A percentile compares a stretch with the other conserved stretches of the same genome.
Evolutionary conservation across 306 rosid genomes (phyloP).

Genomic region (Quercus dentata): DNA sequence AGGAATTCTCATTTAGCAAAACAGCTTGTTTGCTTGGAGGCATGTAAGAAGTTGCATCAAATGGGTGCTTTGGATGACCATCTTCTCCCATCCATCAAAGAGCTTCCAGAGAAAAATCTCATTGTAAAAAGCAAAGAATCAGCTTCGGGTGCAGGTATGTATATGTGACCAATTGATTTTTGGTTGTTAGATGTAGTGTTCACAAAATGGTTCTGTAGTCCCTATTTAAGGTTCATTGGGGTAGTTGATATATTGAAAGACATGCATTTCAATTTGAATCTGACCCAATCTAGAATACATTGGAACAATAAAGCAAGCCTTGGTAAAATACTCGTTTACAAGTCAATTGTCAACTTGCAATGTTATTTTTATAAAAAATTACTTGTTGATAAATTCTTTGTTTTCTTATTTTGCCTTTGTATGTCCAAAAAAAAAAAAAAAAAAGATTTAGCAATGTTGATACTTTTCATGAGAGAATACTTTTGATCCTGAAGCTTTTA

Average conservation of each 20-base stretch:
- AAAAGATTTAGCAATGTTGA: background rate
- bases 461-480: background rate
- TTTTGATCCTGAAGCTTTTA: background rate
- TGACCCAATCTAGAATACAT: background rate
- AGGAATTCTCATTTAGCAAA: conserved; percentile 53
- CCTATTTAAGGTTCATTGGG: background rate
- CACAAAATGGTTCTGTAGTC: conserved; percentile 4
- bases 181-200: background rate
- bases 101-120: conserved; percentile 33
- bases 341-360: background rate
- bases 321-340: background rate
- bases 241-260: background rate
- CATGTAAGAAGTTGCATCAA: conserved; percentile 85
- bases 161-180: conserved; percentile 2
- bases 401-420: background rate
- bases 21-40: conserved; percentile 87
- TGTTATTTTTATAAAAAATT: background rate
- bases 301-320: background rate
- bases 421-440: background rate
- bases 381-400: background rate
- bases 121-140: conserved; percentile 43
- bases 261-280: background rate
- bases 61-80: conserved; percentile 77
- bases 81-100: conserved; percentile 59
- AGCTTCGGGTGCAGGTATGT: conserved; percentile 62